Evolutionary conservation across 73 alveolate genomes (phyloP).

Genomic region (Paramecium biaurelia): DNA sequence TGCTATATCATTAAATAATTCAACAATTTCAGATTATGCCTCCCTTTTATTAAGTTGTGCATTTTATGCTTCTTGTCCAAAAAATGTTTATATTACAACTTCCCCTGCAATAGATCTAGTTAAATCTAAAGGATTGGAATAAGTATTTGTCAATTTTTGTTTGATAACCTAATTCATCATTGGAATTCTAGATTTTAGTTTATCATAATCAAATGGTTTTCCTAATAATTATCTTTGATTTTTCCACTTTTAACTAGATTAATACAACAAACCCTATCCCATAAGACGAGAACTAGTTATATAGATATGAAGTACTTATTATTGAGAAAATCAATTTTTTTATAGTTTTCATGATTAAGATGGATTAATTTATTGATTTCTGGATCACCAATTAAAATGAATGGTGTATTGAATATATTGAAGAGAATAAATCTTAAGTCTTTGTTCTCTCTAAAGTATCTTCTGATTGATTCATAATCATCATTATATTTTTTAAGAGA

Average conservation of each 20-base stretch:
- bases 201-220: neutral
- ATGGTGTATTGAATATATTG: neutral
- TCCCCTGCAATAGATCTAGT: slow-evolving; percentile 44
- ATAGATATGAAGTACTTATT: neutral
- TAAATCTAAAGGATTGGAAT: neutral
- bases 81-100: neutral
- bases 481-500: neutral
- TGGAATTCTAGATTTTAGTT: neutral
- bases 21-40: neutral
- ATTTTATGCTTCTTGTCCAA: neutral
- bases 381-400: neutral
- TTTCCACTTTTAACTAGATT: slow-evolving; percentile 28
- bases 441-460: neutral
- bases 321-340: neutral
- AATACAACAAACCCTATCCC: neutral
- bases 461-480: neutral
- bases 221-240: neutral
- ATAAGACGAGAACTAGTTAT: neutral
- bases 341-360: neutral
- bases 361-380: neutral
- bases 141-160: neutral
- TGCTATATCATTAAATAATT: neutral
- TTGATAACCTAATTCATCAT: neutral
- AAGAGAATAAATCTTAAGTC: neutral
- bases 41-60: neutral